Percentiles rank a stretch among this genome's conserved stretches.
Conservation (phyloP, 1,139 yeast genomes). For the Saccharomyces hybrid region DNA sequence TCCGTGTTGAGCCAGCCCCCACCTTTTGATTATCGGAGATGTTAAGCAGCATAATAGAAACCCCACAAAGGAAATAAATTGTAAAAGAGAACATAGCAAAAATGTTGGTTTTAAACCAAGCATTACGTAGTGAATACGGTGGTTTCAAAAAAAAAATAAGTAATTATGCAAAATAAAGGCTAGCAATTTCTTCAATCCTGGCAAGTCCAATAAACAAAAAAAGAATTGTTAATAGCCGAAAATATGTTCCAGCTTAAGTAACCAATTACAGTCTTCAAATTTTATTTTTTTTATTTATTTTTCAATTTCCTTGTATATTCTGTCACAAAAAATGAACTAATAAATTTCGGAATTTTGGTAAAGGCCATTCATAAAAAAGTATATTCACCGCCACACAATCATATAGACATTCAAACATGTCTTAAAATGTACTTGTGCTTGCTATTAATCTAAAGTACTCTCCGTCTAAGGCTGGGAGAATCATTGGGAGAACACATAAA, state of each 20-base stretch:
- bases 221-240: no score
- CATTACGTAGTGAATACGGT: not conserved
- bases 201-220: not conserved
- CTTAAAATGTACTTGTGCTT: not conserved
- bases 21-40: not conserved
- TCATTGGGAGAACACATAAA: not conserved
- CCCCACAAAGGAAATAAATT: not conserved
- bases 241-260: no score
- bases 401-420: not conserved
- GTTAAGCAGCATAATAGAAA: not conserved
- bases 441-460: not conserved
- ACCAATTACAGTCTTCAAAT: no score
- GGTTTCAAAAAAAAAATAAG: not conserved
- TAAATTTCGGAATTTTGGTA: not conserved
- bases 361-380: not conserved
- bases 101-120: not conserved
- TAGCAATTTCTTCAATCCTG: not conserved
- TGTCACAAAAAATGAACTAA: not conserved
- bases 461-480: not conserved
- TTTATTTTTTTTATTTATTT: not conserved
- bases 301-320: not conserved
- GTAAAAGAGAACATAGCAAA: not conserved
- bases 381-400: not conserved
- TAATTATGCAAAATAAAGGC: not conserved
- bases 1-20: not conserved